Base-by-base conservation (phyloP, 2,329 filamentous ascomycete genomes). In the Ophiocordyceps camponoti-leonardi region DNA sequence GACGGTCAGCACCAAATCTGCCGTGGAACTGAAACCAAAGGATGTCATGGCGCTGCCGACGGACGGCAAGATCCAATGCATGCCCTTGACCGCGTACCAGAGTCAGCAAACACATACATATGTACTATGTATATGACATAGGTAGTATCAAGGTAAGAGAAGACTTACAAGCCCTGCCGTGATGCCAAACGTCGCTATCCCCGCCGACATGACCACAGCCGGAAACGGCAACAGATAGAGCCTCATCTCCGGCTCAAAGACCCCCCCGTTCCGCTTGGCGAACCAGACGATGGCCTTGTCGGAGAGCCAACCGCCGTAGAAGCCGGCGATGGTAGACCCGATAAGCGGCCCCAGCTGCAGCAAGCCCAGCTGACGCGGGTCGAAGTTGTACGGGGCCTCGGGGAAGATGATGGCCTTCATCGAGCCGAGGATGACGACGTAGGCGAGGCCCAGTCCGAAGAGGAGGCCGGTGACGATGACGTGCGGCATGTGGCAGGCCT, bases 241-340 rank as follows among this genome's bases (percentile, higher is more conserved):
- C 4, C 67, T 57, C 58, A 68, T 68, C 48, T 69, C 67, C 0
- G 67, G 66, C 49, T 69, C 67, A 39, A 62, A 68, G 7, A 64
- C 53, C 2, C 65, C 66, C 0, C 56, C 55, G 12, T 67, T 67
- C 2, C 61, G 53, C n/a, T 53, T 56, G 0, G 67, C 56, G 20
- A 66, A 52, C 26, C 52, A 54, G 3, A 65, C 47, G 41, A 67
- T 62, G 0, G 56, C 57, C 53, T 56, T 57, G 43, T 69, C 66
- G 0, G 59, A 56, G 1, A 68, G 44, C 0, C 58, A 55, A 0
- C 66, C 66, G 1, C 63, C 64, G 43, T 65, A 65, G 1, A 67
- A 23, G 1, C 54, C 54, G 1, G 65, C 66, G 11, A 68, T 50
- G 0, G 64, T 35, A 13, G 62, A 64, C 0, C 67, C 66, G 1